These are phyloP conservation scores for Podila epicladia DNA, from an alignment of 192 early-diverging fungal species.

Conservation along the genomic window DNA sequence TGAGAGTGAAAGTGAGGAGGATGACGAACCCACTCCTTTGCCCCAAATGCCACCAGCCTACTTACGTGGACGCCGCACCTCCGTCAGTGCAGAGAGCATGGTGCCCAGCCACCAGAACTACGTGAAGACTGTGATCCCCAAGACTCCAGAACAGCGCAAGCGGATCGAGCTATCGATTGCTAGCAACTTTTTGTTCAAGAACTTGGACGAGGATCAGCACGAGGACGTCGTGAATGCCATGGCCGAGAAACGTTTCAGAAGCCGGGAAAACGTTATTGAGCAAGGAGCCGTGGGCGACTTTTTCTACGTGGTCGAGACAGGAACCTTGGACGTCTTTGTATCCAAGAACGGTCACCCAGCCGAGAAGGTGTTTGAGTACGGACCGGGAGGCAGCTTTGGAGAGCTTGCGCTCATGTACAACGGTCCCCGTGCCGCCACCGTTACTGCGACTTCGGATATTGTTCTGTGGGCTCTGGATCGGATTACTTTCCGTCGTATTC, in stretches of 20 bases:
- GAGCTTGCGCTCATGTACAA: conserved; percentile 99
- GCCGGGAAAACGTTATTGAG: conserved; percentile 83
- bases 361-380: conserved; percentile 83
- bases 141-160: conserved; percentile 83
- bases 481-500: conserved; percentile 94
- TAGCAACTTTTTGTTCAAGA: conserved; percentile 94
- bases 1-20: conserved; percentile 65
- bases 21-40: conserved; percentile 75
- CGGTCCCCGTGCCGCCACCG: conserved; percentile 97
- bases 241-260: conserved; percentile 84
- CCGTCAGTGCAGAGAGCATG: conserved; percentile 97
- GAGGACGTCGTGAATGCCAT: conserved; percentile 96
- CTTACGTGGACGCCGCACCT: conserved; percentile 92
- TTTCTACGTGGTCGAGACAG: conserved; percentile 97
- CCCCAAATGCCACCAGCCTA: conserved; percentile 70
- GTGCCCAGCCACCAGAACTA: conserved; percentile 87
- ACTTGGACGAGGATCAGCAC: conserved; percentile 95
- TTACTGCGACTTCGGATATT: conserved; percentile 82
- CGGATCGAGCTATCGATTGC: conserved; percentile 84
- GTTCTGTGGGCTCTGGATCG: conserved; percentile 98
- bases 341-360: conserved; percentile 71
- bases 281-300: conserved; percentile 98
- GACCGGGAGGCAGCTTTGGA: conserved; percentile 92
- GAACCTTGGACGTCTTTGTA: conserved; percentile 92
- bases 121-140: conserved; percentile 88